phyloP scores from a whole-genome alignment of 768 basidiomycete genomes.

The Suillus clintonianus region DNA sequence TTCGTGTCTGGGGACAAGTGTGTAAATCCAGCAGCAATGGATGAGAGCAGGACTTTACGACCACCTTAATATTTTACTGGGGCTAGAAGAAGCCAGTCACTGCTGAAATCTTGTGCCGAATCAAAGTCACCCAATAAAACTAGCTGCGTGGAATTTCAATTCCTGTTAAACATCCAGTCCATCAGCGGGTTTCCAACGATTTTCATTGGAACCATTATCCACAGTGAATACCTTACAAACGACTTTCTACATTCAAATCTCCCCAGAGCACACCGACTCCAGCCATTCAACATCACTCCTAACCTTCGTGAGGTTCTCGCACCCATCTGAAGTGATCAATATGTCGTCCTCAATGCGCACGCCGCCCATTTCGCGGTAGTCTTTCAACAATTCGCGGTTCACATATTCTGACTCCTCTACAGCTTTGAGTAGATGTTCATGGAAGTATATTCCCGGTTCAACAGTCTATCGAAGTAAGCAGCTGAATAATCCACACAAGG shows the following conservation, averaged over 20 bases:
- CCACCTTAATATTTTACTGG: neutral
- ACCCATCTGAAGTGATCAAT: slow-evolving; percentile 69
- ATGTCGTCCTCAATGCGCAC: slow-evolving; percentile 94
- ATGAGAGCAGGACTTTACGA: neutral
- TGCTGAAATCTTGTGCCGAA: neutral
- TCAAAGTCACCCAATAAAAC: neutral
- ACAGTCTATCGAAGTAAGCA: slow-evolving; percentile 60
- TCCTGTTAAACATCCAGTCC: neutral
- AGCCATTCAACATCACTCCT: slow-evolving; percentile 82
- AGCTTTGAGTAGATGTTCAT: slow-evolving; percentile 52
- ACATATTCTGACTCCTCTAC: neutral
- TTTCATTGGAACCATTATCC: neutral
- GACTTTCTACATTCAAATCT: slow-evolving; percentile 22
- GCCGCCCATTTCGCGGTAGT: slow-evolving; percentile 84
- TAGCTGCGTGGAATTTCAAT: neutral
- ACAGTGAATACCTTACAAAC: neutral
- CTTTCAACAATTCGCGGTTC: slow-evolving; percentile 62
- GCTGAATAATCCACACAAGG: slow-evolving; percentile 3
- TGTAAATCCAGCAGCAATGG: neutral
- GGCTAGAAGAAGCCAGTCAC: neutral
- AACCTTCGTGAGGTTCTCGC: slow-evolving; percentile 85
- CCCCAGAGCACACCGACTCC: slow-evolving; percentile 80
- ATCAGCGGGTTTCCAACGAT: neutral
- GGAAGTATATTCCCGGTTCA: slow-evolving; percentile 90
- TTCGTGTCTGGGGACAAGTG: neutral